phyloP scores from a whole-genome alignment of 352 stramenopile genomes.

The Phytophthora palmivora region DNA sequence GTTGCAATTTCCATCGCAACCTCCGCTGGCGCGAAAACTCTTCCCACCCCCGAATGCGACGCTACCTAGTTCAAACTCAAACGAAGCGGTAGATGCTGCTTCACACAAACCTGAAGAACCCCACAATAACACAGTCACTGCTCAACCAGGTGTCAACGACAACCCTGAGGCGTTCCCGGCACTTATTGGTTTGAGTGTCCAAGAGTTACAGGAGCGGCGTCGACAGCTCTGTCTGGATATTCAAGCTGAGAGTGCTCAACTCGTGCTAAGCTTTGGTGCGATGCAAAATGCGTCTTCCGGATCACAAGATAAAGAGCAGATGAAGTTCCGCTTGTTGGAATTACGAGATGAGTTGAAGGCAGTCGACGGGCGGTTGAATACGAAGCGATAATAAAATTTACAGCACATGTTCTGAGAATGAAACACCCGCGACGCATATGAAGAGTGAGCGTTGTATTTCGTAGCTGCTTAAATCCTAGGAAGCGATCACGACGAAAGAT shows the following conservation, averaged over 20 bases:
- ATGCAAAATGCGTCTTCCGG: neutral
- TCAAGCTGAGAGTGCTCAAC: conserved; percentile 53
- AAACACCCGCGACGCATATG: too few relatives aligned
- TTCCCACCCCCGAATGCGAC: conserved; percentile 11
- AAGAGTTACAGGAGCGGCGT: conserved; percentile 40
- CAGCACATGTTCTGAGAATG: too few relatives aligned
- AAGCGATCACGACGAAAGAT: too few relatives aligned
- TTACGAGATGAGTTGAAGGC: conserved; percentile 37
- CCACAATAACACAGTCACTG: neutral
- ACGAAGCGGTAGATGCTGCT: neutral
- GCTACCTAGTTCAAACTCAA: neutral
- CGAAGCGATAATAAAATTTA: too few relatives aligned
- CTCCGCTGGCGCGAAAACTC: conserved; percentile 30
- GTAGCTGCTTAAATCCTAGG: too few relatives aligned
- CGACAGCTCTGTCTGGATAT: conserved; percentile 65
- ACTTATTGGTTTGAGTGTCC: conserved; percentile 15
- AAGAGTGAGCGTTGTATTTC: too few relatives aligned
- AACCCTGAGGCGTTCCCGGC: conserved; percentile 7
- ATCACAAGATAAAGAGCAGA: conserved; percentile 16
- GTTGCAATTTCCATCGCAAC: conserved; percentile 5
- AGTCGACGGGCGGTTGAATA: conserved; percentile 27
- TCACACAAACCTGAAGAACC: neutral
- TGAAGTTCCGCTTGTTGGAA: conserved; percentile 19
- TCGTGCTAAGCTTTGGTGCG: conserved; percentile 45
- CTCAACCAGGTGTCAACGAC: neutral